These are phyloP conservation scores for Trichoderma polysporum DNA, from an alignment of 2,329 filamentous ascomycete genomes.

Conservation along the genomic window DNA sequence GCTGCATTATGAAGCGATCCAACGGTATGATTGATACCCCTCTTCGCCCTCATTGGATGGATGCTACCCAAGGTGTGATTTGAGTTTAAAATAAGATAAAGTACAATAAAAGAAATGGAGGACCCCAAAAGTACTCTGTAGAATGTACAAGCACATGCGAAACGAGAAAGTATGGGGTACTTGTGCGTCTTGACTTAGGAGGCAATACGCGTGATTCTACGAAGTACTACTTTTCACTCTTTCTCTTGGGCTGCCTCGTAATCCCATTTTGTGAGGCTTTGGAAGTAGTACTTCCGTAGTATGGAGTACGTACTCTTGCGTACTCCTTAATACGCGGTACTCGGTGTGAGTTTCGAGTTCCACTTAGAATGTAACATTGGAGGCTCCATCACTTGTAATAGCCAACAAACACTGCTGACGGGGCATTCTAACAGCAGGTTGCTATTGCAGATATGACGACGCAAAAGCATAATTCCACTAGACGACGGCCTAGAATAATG, in stretches of 20 bases:
- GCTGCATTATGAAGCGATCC: not conserved
- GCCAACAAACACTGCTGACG: not conserved
- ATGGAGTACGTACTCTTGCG: not conserved
- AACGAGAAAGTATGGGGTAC: not conserved
- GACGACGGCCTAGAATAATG: not conserved
- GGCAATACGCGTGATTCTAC: not conserved
- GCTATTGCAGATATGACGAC: not conserved
- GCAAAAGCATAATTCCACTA: not conserved
- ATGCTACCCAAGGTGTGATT: not conserved
- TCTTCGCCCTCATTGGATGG: not conserved
- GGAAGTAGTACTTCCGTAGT: too few species aligned
- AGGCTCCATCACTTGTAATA: not conserved
- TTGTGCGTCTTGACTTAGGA: not conserved
- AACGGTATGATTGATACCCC: not conserved
- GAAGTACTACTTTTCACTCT: too few species aligned
- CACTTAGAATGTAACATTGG: constrained; percentile 1
- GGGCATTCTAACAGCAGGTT: not conserved
- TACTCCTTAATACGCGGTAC: not conserved
- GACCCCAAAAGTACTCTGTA: not conserved
- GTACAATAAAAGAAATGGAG: not conserved
- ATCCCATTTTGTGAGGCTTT: not conserved
- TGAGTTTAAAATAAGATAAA: not conserved
- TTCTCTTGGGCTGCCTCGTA: not conserved
- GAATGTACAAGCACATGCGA: not conserved
- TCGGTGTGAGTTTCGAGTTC: not conserved